phyloP scores from a whole-genome alignment of 2,329 filamentous ascomycete genomes.

The Penicillium fuscoglaucum region DNA sequence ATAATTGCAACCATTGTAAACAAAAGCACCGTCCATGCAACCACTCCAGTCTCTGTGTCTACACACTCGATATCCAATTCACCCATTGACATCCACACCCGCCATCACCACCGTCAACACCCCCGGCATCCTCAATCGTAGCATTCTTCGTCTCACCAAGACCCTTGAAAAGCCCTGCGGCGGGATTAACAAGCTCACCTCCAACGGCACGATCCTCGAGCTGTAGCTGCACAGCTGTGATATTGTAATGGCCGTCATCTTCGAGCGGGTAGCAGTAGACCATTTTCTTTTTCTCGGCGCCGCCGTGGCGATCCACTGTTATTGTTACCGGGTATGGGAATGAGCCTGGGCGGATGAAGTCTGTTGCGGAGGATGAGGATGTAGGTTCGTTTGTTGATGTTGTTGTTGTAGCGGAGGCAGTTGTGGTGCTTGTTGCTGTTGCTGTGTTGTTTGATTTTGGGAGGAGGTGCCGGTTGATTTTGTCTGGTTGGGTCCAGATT shows the following conservation, averaged over 20 bases:
- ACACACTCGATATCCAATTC: conserved; percentile 47
- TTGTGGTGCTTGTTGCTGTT: conserved; percentile 11
- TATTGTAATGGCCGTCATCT: conserved; percentile 47
- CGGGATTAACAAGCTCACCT: conserved; percentile 54
- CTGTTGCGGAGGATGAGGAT: conserved; percentile 40
- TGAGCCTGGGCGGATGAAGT: conserved; percentile 55
- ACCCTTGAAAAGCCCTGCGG: conserved; percentile 46
- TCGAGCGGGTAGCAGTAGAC: conserved; percentile 62
- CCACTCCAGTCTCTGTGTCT: not conserved
- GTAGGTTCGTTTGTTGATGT: conserved; percentile 20
- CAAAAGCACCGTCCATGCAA: not conserved
- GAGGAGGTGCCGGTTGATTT: conserved; percentile 31
- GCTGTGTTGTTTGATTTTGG: conserved; percentile 10
- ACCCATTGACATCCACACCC: conserved; percentile 62
- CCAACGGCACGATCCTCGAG: conserved; percentile 55
- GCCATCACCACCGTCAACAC: conserved; percentile 60
- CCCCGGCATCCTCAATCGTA: conserved; percentile 35
- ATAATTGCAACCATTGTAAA: not conserved
- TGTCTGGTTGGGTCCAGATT: conserved; percentile 59
- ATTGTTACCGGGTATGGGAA: conserved; percentile 64
- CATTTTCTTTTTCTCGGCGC: conserved; percentile 54
- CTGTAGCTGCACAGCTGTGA: conserved; percentile 49
- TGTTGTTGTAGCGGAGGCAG: conserved; percentile 16
- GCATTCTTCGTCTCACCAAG: conserved; percentile 2
- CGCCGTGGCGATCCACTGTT: conserved; percentile 61